Evolutionary conservation across 192 early-diverging fungal species (phyloP), one percentile per base, ranked within the genome.

Genomic region (Thamnidium elegans): DNA sequence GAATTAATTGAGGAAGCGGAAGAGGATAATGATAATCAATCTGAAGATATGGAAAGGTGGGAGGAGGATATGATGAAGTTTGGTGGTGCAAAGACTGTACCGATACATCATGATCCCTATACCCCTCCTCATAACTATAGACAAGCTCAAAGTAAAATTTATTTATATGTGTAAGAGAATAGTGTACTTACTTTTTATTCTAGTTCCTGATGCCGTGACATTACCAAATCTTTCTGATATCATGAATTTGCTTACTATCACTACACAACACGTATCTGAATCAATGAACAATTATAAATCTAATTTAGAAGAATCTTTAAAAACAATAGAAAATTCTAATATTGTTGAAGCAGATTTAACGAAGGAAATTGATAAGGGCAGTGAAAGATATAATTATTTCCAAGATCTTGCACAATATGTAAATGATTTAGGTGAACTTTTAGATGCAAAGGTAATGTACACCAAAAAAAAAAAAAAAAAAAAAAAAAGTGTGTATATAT

Each of bases 1-100:
- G 81, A 85, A 63, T 68, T 81, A 69, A 75, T 85, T 54, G 72
- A 79, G 6, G 78, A 81, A n/a, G 75, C 78, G 66, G 77, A 75
- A 50, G 74, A 80, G 32, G 75, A 67, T 42, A 72, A 81, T 34
- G 84, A 73, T 13, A 74, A 77, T 36, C 72, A 79, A 7, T 67
- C 72, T 30, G 79, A 81, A 20, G 79, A 85, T 47, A 61, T 82
- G n/a, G 64, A 75, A 21, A 74, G 81, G 39, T 83, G 84, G 81
- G 81, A 85, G 51, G 69, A 74, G 47, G 76, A 83, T 50, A 71
- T 75, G 63, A 85, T 85, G 17, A 78, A 80, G 50, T 73, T 76
- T 52, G 83, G 81, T 11, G 83, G 81, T 3, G 67, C 78, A 11
- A 65, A 62, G 10, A 26, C 43, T 19, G 17, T 58, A 7, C 14